These are phyloP conservation scores for Paragyromitra xinjiangensis DNA, from an alignment of 495 filamentous ascomycete genomes.

Conservation along the genomic window DNA sequence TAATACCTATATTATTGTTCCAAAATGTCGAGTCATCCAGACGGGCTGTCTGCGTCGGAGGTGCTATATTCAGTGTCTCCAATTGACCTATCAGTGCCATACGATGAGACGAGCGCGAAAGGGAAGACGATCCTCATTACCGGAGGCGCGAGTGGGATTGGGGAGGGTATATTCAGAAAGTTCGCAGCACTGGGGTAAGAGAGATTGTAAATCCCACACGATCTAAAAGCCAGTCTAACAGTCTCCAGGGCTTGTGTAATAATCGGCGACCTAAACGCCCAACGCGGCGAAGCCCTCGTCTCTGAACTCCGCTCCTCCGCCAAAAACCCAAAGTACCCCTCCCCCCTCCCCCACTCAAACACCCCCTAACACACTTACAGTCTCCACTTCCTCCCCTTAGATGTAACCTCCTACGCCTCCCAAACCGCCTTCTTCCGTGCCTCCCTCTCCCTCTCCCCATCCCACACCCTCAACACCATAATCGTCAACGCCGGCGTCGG, in stretches of 20 bases:
- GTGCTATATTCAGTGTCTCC: conserved; percentile 40
- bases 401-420: conserved; percentile 68
- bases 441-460: conserved; percentile 65
- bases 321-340: conserved; percentile 50
- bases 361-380: conserved; percentile 29
- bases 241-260: conserved; percentile 61
- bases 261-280: conserved; percentile 63
- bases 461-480: conserved; percentile 68
- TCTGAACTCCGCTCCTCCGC: conserved; percentile 54
- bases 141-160: conserved; percentile 64
- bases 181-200: conserved; percentile 60
- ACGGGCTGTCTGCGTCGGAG: conserved; percentile 33
- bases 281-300: conserved; percentile 58
- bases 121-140: conserved; percentile 65
- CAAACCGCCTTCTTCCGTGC: conserved; percentile 69
- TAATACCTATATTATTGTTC: background rate
- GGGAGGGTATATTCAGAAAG: conserved; percentile 60
- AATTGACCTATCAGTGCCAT: conserved; percentile 39
- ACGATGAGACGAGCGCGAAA: conserved; percentile 24
- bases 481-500: conserved; percentile 75
- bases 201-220: background rate
- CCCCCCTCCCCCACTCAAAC: background rate
- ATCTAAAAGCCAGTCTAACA: background rate
- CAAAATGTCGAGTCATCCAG: conserved; percentile 23
- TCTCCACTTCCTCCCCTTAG: conserved; percentile 66